A percentile compares a stretch with the other conserved stretches of the same genome.
Conservation (phyloP, 805 yeast genomes). For the Pichia pseudocactophila region DNA sequence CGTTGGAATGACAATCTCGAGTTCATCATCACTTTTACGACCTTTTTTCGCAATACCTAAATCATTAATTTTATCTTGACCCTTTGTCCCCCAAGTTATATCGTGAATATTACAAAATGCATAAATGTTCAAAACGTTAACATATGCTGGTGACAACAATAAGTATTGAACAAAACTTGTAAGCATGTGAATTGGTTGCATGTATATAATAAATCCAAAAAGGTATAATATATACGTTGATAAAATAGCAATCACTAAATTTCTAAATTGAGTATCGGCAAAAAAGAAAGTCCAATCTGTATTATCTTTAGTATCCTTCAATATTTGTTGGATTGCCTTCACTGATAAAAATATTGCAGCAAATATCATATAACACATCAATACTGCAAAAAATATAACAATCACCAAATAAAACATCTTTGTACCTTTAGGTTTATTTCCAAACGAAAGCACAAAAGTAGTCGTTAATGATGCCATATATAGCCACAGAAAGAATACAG, state of each 20-base stretch:
- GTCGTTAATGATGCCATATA: constrained; percentile 73
- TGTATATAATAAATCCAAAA: constrained; percentile 65
- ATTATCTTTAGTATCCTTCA: constrained; percentile 28
- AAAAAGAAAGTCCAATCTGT: constrained; percentile 42
- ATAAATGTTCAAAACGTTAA: constrained; percentile 85
- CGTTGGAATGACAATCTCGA: constrained; percentile 68
- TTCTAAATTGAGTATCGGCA: constrained; percentile 67
- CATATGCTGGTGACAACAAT: constrained; percentile 77
- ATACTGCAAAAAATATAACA: constrained; percentile 70
- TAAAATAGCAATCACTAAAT: constrained; percentile 73
- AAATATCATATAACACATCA: constrained; percentile 84
- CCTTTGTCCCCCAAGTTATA: constrained; percentile 96
- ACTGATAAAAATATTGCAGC: constrained; percentile 80
- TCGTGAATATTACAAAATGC: constrained; percentile 96
- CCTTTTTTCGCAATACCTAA: constrained; percentile 71
- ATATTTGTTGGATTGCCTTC: constrained; percentile 38
- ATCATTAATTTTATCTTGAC: constrained; percentile 61
- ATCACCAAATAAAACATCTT: constrained; percentile 66
- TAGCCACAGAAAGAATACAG: constrained; percentile 77
- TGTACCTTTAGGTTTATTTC: constrained; percentile 91
- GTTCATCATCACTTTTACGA: constrained; percentile 48
- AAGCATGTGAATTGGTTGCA: constrained; percentile 90
- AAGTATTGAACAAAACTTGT: constrained; percentile 82
- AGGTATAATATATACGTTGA: constrained; percentile 81
- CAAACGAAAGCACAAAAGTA: constrained; percentile 84